These are phyloP conservation scores for Sesbania bispinosa DNA, from an alignment of 306 rosid species.

Conservation along the genomic window DNA sequence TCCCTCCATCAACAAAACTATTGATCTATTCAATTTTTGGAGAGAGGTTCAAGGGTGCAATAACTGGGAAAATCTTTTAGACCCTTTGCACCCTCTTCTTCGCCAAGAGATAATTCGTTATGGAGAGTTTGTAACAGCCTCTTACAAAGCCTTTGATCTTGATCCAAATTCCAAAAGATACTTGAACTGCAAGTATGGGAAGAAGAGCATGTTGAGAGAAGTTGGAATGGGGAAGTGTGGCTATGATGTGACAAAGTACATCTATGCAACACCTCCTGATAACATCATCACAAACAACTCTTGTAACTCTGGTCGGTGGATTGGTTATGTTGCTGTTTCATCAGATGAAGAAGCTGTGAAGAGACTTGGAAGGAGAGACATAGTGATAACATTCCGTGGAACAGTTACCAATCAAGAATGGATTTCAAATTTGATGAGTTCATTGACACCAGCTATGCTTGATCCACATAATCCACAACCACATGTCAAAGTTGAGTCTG, in stretches of 20 bases:
- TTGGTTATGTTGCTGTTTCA: conserved; percentile 72
- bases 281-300: conserved; percentile 32
- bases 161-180: conserved; percentile 69
- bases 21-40: conserved; percentile 46
- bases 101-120: conserved; percentile 71
- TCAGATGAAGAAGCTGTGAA: conserved; percentile 41
- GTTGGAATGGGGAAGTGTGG: conserved; percentile 65
- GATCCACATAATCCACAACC: conserved; percentile 59
- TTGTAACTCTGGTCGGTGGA: conserved; percentile 61
- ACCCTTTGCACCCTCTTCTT: conserved; percentile 84
- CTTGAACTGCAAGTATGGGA: conserved; percentile 79
- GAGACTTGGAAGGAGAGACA: conserved; percentile 70
- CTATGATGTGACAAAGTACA: conserved; percentile 76
- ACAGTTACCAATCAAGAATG: conserved; percentile 74
- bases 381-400: conserved; percentile 69
- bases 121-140: conserved; percentile 67
- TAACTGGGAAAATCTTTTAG: conserved; percentile 73
- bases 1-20: too few relatives aligned
- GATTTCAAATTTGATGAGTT: conserved; percentile 83
- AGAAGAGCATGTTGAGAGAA: conserved; percentile 53
- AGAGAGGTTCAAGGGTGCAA: conserved; percentile 71
- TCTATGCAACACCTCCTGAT: conserved; percentile 80
- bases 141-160: conserved; percentile 85
- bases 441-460: conserved; percentile 65
- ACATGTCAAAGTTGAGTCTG: conserved; percentile 76